Percentiles rank a stretch among this genome's conserved stretches.
phyloP scores from a whole-genome alignment of 2,329 filamentous ascomycete species.

The Akanthomyces lecanii region DNA sequence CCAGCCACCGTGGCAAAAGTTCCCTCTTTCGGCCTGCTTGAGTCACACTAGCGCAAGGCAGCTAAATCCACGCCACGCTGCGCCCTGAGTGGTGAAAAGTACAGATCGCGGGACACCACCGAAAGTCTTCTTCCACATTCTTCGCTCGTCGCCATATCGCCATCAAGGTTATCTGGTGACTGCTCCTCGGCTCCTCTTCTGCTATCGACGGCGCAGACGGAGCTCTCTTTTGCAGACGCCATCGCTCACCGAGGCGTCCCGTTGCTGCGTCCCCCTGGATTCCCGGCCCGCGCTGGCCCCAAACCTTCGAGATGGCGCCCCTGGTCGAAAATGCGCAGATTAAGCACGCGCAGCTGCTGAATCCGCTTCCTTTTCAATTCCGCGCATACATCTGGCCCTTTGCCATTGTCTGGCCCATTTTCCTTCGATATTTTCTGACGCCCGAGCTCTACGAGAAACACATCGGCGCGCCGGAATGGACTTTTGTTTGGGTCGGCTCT shows the following conservation, averaged over 20 bases:
- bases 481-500: slow-evolving; percentile 85
- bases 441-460: slow-evolving; percentile 82
- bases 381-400: slow-evolving; percentile 95
- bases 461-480: slow-evolving; percentile 95
- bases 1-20: slow-evolving; percentile 2
- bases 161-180: slow-evolving; percentile 5
- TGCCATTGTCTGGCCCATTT: slow-evolving; percentile 83
- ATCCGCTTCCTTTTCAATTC: slow-evolving; percentile 73
- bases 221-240: neutral
- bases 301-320: slow-evolving; percentile 54
- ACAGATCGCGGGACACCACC: slow-evolving; percentile 16
- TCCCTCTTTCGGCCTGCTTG: slow-evolving; percentile 1
- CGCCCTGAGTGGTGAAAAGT: slow-evolving; percentile 10
- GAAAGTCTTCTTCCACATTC: slow-evolving; percentile 13
- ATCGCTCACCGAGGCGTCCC: neutral
- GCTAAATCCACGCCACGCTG: slow-evolving; percentile 7
- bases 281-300: slow-evolving; percentile 11
- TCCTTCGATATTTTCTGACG: slow-evolving; percentile 82
- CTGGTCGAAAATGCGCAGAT: slow-evolving; percentile 93
- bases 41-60: slow-evolving; percentile 12
- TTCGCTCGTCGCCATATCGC: slow-evolving; percentile 6
- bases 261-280: neutral
- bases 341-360: slow-evolving; percentile 79
- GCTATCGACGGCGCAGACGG: slow-evolving; percentile 3
- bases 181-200: neutral